Evolutionary conservation across 2,329 filamentous ascomycete species (phyloP), one percentile per base, ranked within the genome.

Genomic region (Trichophyton benhamiae): DNA sequence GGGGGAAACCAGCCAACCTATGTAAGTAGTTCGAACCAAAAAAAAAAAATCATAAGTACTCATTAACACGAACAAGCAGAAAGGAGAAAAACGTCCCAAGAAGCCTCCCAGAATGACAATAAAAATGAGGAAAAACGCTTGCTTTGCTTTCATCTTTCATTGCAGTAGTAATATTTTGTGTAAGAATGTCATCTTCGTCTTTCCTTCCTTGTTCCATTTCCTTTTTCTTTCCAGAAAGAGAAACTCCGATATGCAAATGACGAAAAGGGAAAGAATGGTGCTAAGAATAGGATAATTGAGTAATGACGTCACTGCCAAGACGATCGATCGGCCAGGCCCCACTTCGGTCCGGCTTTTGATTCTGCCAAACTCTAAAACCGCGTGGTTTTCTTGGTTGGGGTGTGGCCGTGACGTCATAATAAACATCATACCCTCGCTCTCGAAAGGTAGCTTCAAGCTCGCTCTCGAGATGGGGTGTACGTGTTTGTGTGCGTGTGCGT

Each of bases 361-460:
- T 53, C 49, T 53, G 49, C 49, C 49, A 53, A 53, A 53, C 49
- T 53, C 49, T 27, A 53, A 53, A 48, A n/a, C 22, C 49, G 22
- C 49, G 49, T 53, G 49, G 49, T 27, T 42, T 58, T 33, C 22
- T 33, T 25, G 20, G 52, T 33, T 17, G 52, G 22, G 52, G 13
- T 13, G 41, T 38, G 55, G 33, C 9, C 11, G 11, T 57, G 55
- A 58, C 55, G 55, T 58, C 55, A 58, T 41, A 33, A 48, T 53
- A n/a, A 30, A 53, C 49, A 53, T 27, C 49, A 30, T 48, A 11
- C 20, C 20, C 22, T 6, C 8, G 11, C 17, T 7, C 44, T 38
- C 42, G 17, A 46, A n/a, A 22, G 44, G 44, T 20, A 48, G 44
- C 44, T 48, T 48, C 44, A 20, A 48, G 44, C 44, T 48, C 44